A percentile compares a stretch with the other conserved stretches of the same genome.
Conservation (phyloP, 2,329 filamentous ascomycete species). For the Colletotrichum nymphaeae region DNA sequence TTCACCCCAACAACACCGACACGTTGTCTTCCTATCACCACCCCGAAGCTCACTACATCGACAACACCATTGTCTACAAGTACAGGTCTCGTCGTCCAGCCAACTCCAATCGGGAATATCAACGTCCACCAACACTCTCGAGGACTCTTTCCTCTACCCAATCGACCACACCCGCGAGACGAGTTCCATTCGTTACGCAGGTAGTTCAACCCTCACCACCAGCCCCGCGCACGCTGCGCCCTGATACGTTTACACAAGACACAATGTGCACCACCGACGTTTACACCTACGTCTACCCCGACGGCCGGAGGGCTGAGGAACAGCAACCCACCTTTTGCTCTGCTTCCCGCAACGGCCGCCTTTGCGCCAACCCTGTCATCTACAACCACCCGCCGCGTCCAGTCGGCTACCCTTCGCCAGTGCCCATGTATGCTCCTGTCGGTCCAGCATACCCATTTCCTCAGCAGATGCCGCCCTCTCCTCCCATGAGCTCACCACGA, state of each 20-base stretch:
- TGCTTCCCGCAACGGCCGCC: conserved; percentile 50
- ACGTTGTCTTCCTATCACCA: conserved; percentile 23
- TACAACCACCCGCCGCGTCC: conserved; percentile 54
- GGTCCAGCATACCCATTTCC: conserved; percentile 44
- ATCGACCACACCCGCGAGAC: conserved; percentile 1
- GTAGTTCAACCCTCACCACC: conserved; percentile 20
- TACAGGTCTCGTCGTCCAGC: conserved; percentile 20
- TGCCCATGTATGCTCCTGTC: conserved; percentile 38
- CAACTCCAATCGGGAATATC: neutral
- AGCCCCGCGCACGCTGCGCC: conserved; percentile 26
- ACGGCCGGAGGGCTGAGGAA: conserved; percentile 51
- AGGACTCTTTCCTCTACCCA: neutral
- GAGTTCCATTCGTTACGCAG: conserved; percentile 24
- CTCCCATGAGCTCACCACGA: conserved; percentile 46
- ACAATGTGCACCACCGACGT: conserved; percentile 64
- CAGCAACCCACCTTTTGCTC: conserved; percentile 51
- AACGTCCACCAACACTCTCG: neutral
- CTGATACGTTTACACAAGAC: conserved; percentile 38
- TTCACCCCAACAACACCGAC: neutral
- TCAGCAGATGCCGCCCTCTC: conserved; percentile 53
- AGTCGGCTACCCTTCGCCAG: conserved; percentile 42
- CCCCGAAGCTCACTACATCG: conserved; percentile 22
- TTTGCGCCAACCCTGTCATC: conserved; percentile 54
- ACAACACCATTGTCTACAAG: conserved; percentile 30
- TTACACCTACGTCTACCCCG: conserved; percentile 59